A percentile compares a stretch with the other conserved stretches of the same genome.
phyloP scores from a whole-genome alignment of 345 rosid genomes.

The Sisymbrium irio region DNA sequence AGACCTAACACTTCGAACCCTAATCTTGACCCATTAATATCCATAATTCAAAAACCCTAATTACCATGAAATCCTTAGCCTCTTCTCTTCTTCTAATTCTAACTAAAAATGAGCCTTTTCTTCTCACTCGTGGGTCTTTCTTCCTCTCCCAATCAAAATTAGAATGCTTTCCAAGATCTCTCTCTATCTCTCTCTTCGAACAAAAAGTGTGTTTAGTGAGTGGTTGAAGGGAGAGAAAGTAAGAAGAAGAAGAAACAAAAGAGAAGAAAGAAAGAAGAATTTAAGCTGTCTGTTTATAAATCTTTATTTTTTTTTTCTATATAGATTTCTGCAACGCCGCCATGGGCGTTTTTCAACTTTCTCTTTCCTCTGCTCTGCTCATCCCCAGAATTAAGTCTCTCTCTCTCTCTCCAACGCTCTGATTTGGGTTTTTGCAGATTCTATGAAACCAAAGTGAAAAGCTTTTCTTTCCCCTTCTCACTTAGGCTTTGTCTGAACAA shows the following conservation, averaged over 20 bases:
- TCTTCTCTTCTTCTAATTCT: conserved; percentile 2
- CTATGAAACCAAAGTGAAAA: conserved; percentile 36
- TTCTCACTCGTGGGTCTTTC: not conserved
- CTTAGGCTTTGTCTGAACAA: conserved; percentile 34
- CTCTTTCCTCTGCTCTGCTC: conserved; percentile 45
- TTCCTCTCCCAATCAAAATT: not conserved
- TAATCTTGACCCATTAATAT: conserved; percentile 37
- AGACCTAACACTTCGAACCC: conserved; percentile 40
- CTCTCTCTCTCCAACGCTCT: conserved; percentile 12
- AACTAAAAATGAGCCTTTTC: conserved; percentile 3
- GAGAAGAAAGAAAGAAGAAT: conserved; percentile 14
- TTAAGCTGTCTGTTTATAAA: conserved; percentile 15
- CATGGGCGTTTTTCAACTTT: conserved; percentile 39
- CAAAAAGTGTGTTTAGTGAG: conserved; percentile 17
- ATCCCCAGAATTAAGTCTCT: conserved; percentile 40
- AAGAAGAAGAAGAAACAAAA: conserved; percentile 18
- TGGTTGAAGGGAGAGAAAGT: conserved; percentile 31
- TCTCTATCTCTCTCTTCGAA: conserved; percentile 12
- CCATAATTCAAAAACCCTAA: conserved; percentile 38
- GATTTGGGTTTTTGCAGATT: conserved; percentile 31
- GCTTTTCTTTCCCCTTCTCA: conserved; percentile 32
- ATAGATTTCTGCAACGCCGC: conserved; percentile 71
- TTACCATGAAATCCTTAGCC: conserved; percentile 28
- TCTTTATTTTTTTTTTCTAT: conserved; percentile 12
- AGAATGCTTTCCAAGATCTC: conserved; percentile 11